Evolutionary conservation across 257 asterid genomes (phyloP).

Genomic region (Solanum sitiens): DNA sequence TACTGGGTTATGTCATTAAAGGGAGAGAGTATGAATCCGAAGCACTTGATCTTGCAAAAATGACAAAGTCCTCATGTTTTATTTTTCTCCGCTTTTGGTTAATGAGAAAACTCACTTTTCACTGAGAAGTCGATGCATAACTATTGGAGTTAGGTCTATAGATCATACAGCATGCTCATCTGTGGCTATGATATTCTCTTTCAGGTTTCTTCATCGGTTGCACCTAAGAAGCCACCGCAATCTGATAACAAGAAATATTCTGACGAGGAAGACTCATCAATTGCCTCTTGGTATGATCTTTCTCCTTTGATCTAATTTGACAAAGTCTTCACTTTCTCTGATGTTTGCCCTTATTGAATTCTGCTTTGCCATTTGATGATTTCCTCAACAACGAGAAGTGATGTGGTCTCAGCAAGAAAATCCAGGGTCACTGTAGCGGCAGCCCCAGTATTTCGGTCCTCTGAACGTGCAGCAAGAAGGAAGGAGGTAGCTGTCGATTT

Average conservation of each 20-base stretch:
- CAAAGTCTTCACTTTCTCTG: not conserved
- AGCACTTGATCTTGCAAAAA: not conserved
- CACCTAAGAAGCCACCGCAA: constrained; percentile 53
- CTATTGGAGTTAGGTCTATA: not conserved
- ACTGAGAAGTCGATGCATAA: constrained; percentile 26
- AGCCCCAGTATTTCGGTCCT: constrained; percentile 61
- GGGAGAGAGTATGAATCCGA: not conserved
- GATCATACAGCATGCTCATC: not conserved
- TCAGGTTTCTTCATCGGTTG: constrained; percentile 29
- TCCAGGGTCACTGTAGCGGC: constrained; percentile 37
- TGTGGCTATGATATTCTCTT: constrained; percentile 1
- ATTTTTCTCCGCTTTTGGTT: not conserved
- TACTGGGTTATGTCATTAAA: constrained; percentile 11
- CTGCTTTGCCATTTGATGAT: not conserved
- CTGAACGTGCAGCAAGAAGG: constrained; percentile 78
- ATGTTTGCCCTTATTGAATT: not conserved
- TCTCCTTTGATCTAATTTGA: not conserved
- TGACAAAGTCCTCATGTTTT: not conserved
- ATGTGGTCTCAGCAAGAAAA: constrained; percentile 33
- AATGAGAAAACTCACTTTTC: not conserved
- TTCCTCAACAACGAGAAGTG: constrained; percentile 34
- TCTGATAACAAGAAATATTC: constrained; percentile 51
- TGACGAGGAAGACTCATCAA: constrained; percentile 56
- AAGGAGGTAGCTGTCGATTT: constrained; percentile 45
- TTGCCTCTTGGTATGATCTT: constrained; percentile 61